Evolutionary conservation across 768 basidiomycete species (phyloP), one percentile per base, ranked within the genome.

Genomic region (Rhodosporidiobolus sp.): DNA sequence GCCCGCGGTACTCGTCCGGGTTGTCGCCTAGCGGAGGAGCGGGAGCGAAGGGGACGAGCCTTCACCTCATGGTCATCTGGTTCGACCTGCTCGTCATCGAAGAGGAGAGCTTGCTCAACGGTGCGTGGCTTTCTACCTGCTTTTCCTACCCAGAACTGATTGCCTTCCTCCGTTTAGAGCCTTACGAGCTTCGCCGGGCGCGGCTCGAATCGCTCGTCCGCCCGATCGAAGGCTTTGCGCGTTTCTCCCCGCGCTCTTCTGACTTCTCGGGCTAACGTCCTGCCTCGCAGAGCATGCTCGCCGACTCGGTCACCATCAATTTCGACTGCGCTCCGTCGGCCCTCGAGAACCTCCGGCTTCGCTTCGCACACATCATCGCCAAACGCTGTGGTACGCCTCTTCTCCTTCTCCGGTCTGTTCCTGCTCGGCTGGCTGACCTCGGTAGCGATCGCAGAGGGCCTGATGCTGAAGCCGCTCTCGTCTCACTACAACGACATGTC

Each of bases 51-150:
- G 59, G 35, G 12, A 53, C n/a, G 30, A 48, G 58, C 43, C 28
- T 76, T 50, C 76, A 88, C 71, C 86, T 94, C 12, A 90, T 87
- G 28, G 84, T 95, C 26, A 88, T 92, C 20, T 94, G 93, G 82
- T 96, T 94, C 77, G 94, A 96, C 77, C 77, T 94, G 22, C 84
- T 96, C 11, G 79, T 85, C n/a, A 81, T 92, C 0, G 86, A 93
- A 75, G 86, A 82, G n/a, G 76, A 80, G 48, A 87, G 85, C 14
- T 81, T 91, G 19, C 75, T 91, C 12, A 81, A 83, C 19, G 63
- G 77, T 76, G 52, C 60, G 76, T 54, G 20, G 19, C 24, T 26
- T 11, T 32, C 19, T 12, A 24, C 38, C 32, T 1, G 11, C 2
- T 45, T n/a, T 32, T 26, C 57, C 8, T 7, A 5, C 20, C 22